phyloP scores from a whole-genome alignment of 148 eudicot genomes.

The Fagopyrum tataricum region DNA sequence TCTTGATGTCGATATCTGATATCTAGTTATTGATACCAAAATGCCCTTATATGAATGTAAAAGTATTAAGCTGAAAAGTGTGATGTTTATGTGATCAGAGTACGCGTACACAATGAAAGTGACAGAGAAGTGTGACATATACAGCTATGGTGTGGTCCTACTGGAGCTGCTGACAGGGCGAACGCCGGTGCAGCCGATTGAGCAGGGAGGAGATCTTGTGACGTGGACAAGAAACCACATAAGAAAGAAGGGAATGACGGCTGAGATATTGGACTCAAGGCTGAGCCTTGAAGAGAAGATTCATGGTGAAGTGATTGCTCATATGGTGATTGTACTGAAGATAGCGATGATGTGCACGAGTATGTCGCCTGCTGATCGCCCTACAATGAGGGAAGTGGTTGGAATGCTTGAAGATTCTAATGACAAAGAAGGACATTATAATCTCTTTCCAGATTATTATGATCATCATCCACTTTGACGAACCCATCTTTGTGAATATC shows the following conservation, averaged over 20 bases:
- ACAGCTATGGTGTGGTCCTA: conserved; percentile 80
- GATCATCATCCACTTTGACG: not conserved
- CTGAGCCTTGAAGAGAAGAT: conserved; percentile 42
- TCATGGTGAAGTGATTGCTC: conserved; percentile 24
- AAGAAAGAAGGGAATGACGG: conserved; percentile 21
- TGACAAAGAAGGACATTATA: conserved; percentile 16
- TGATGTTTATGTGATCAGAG: conserved; percentile 28
- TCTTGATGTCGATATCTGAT: no score
- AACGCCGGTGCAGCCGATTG: conserved; percentile 72
- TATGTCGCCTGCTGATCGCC: conserved; percentile 55
- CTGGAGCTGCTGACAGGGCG: conserved; percentile 72
- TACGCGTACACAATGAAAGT: conserved; percentile 95
- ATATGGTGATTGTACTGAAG: conserved; percentile 65
- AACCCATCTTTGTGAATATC: not conserved
- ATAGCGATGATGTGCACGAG: conserved; percentile 78
- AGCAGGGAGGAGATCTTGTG: conserved; percentile 77
- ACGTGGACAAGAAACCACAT: conserved; percentile 62
- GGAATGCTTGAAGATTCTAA: conserved; percentile 68
- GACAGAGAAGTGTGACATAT: conserved; percentile 77
- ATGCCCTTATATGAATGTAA: no score
- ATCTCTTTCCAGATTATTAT: conserved; percentile 8
- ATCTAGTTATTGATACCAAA: no score
- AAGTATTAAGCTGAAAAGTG: not conserved
- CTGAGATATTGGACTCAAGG: conserved; percentile 50
- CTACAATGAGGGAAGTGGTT: conserved; percentile 67